Conservation (phyloP, 345 rosid species). For the Linum trigynum region DNA sequence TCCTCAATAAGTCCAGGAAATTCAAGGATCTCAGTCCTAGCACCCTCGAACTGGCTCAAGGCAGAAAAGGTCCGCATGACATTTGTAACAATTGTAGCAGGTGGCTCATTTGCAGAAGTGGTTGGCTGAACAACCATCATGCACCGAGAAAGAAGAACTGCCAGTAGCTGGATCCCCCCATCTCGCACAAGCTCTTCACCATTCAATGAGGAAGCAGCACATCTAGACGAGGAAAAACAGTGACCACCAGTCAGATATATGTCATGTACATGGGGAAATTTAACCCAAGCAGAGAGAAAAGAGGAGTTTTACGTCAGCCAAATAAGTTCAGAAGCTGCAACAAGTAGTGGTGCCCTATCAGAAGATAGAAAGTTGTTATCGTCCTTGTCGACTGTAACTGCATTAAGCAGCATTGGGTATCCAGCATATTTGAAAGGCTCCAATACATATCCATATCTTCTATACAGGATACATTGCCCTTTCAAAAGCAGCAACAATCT, state of each 20-base stretch:
- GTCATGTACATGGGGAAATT: constrained; percentile 5
- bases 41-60: constrained; percentile 86
- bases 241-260: constrained; percentile 7
- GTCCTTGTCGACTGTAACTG: constrained; percentile 78
- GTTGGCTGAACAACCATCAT: constrained; percentile 95
- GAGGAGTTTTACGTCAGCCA: constrained; percentile 65
- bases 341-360: constrained; percentile 88
- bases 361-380: constrained; percentile 87
- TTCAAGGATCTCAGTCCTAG: constrained; percentile 70
- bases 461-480: constrained; percentile 92
- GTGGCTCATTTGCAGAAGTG: constrained; percentile 77
- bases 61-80: constrained; percentile 80
- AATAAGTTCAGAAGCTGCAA: constrained; percentile 96
- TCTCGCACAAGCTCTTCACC: constrained; percentile 99
- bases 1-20: constrained; percentile 70
- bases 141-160: constrained; percentile 88
- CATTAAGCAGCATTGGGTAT: constrained; percentile 93
- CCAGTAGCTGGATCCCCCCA: constrained; percentile 84
- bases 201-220: constrained; percentile 92
- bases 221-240: constrained; percentile 32
- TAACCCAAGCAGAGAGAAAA: constrained; percentile 5
- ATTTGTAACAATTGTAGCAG: constrained; percentile 87
- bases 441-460: constrained; percentile 71
- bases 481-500: constrained; percentile 85
- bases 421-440: constrained; percentile 99